phyloP scores from a whole-genome alignment of 2,329 filamentous ascomycete genomes.

The Penicillium sp. region DNA sequence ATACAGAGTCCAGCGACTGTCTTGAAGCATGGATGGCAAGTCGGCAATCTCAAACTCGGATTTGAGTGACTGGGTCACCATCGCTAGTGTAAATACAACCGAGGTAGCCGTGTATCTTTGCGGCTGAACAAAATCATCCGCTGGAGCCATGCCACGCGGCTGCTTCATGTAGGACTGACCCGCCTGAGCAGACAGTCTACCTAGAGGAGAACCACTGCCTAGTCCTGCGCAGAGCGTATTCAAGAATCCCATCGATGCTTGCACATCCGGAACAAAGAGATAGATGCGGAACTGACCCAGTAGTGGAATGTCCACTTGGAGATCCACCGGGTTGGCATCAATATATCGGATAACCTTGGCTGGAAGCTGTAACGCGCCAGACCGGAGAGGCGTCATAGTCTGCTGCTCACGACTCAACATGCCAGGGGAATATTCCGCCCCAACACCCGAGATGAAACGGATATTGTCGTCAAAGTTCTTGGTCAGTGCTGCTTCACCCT shows the following conservation, averaged over 20 bases:
- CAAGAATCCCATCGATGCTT: conserved; percentile 55
- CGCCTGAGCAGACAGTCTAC: conserved; percentile 56
- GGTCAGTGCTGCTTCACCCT: conserved; percentile 60
- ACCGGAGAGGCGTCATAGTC: conserved; percentile 29
- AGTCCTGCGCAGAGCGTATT: conserved; percentile 56
- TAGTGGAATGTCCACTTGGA: conserved; percentile 73
- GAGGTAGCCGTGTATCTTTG: conserved; percentile 66
- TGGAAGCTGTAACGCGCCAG: conserved; percentile 54
- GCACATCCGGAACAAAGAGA: conserved; percentile 62
- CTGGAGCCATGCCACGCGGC: conserved; percentile 53
- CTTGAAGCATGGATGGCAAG: conserved; percentile 58
- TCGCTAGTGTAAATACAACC: conserved; percentile 63
- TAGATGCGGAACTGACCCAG: conserved; percentile 73
- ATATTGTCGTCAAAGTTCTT: conserved; percentile 67
- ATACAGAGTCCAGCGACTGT: conserved; percentile 68
- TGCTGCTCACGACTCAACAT: conserved; percentile 51
- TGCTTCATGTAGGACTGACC: conserved; percentile 59
- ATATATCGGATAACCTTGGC: conserved; percentile 69
- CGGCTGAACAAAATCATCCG: conserved; percentile 63
- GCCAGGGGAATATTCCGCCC: conserved; percentile 63
- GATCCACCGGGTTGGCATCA: conserved; percentile 71
- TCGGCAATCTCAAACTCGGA: conserved; percentile 61
- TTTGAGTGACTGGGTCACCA: conserved; percentile 64
- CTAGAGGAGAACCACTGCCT: conserved; percentile 44
- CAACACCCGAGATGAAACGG: conserved; percentile 68